Conservation (phyloP, 495 filamentous ascomycete genomes). For the Jackrogersella minutella region DNA sequence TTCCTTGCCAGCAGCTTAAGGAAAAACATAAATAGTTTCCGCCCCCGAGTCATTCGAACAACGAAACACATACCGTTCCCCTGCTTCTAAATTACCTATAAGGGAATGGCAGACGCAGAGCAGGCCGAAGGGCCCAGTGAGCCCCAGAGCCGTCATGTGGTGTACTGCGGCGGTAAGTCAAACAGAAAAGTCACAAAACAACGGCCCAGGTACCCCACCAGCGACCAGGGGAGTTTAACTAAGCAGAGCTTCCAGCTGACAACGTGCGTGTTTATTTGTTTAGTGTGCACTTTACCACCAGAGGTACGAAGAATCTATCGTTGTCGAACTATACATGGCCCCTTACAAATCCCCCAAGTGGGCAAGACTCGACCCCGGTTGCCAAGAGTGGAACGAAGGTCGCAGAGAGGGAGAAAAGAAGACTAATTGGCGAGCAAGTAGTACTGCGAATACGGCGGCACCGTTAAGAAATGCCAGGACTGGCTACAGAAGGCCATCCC, state of each 20-base stretch:
- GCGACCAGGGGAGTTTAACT: neutral
- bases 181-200: conserved; percentile 4
- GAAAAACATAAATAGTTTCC: neutral
- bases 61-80: conserved; percentile 32
- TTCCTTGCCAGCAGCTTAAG: conserved; percentile 11
- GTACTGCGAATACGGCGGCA: conserved; percentile 99
- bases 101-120: conserved; percentile 53
- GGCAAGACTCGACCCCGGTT: too few relatives aligned
- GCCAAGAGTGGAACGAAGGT: neutral
- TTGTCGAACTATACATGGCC: neutral
- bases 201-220: conserved; percentile 16
- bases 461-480: conserved; percentile 96
- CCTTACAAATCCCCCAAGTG: neutral
- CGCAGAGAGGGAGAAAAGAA: neutral
- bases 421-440: conserved; percentile 52
- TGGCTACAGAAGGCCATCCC: conserved; percentile 84
- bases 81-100: conserved; percentile 2
- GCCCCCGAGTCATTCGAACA: neutral
- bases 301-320: conserved; percentile 69
- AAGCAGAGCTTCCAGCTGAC: conserved; percentile 16
- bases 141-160: conserved; percentile 69
- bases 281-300: conserved; percentile 92
- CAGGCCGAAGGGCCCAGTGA: conserved; percentile 53
- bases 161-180: conserved; percentile 82
- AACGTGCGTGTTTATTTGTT: conserved; percentile 2